These are phyloP conservation scores for Pinus tabuliformis DNA, from an alignment of 75 land plant genomes.

Conservation along the genomic window DNA sequence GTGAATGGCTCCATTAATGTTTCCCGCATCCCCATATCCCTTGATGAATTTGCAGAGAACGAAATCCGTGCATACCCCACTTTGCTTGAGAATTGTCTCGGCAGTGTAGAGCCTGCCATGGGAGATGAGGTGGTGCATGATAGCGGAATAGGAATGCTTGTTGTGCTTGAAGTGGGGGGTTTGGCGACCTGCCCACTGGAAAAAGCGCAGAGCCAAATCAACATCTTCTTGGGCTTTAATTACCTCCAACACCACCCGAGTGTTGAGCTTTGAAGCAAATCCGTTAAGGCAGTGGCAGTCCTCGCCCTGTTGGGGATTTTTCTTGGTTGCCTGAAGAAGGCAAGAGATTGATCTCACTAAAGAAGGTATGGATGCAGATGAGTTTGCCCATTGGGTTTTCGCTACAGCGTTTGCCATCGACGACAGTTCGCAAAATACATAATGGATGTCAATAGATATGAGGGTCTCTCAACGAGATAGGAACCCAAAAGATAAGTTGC, in stretches of 20 bases:
- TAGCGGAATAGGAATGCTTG: neutral
- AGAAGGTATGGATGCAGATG: neutral
- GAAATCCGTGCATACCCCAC: constrained; percentile 5
- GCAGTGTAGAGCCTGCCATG: constrained; percentile 13
- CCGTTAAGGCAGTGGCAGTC: constrained; percentile 4
- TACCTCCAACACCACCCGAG: constrained; percentile 11
- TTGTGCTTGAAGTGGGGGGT: constrained; percentile 12
- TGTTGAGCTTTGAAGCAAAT: constrained; percentile 6
- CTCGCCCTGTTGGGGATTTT: neutral
- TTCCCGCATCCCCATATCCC: constrained; percentile 14
- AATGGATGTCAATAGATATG: no score
- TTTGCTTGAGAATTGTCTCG: constrained; percentile 5
- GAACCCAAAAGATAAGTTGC: no score
- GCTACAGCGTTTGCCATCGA: neutral
- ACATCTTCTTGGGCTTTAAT: constrained; percentile 13
- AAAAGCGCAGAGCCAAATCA: constrained; percentile 22
- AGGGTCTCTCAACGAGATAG: no score
- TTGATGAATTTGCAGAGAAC: constrained; percentile 14
- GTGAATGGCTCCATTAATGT: constrained; percentile 11
- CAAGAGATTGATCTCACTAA: neutral
- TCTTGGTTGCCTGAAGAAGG: neutral
- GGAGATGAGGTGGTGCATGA: constrained; percentile 14
- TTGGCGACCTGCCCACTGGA: constrained; percentile 22
- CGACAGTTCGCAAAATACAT: no score
- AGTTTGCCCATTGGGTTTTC: neutral